phyloP scores from a whole-genome alignment of 192 early-diverging fungal species.

The Coemansia sp. region DNA sequence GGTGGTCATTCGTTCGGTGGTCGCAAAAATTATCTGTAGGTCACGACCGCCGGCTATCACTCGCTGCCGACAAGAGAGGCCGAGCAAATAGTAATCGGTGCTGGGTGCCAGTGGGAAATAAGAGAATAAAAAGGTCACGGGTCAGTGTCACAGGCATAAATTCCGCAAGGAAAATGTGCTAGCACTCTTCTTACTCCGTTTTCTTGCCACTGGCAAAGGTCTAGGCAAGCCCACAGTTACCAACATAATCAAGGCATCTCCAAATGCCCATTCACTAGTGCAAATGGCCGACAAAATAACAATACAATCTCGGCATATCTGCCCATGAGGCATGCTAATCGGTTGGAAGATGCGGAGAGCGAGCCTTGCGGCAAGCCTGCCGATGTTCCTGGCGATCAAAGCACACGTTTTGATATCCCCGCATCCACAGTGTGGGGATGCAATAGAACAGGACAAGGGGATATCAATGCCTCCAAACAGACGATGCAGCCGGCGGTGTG shows the following conservation, averaged over 20 bases:
- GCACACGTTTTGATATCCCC: background rate
- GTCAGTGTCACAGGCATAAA: background rate
- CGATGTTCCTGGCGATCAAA: conserved; percentile 9
- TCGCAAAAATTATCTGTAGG: background rate
- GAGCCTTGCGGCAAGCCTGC: background rate
- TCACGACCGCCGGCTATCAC: background rate
- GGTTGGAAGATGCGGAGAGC: background rate
- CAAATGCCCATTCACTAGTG: background rate
- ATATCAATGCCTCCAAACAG: background rate
- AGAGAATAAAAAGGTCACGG: background rate
- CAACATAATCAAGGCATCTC: conserved; percentile 1
- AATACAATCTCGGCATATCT: background rate
- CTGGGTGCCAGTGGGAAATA: conserved; percentile 1
- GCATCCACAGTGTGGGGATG: conserved; percentile 4
- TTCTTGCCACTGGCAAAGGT: background rate
- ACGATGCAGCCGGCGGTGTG: background rate
- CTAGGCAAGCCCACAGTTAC: background rate
- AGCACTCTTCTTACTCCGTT: background rate
- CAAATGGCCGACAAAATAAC: background rate
- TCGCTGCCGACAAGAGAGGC: background rate
- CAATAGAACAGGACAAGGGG: background rate
- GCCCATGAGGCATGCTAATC: conserved; percentile 6
- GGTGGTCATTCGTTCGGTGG: background rate
- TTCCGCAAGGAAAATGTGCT: conserved; percentile 2
- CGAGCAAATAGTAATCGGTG: background rate